Evolutionary conservation across 495 filamentous ascomycete genomes (phyloP).

Genomic region (Trichoderma parareesei): DNA sequence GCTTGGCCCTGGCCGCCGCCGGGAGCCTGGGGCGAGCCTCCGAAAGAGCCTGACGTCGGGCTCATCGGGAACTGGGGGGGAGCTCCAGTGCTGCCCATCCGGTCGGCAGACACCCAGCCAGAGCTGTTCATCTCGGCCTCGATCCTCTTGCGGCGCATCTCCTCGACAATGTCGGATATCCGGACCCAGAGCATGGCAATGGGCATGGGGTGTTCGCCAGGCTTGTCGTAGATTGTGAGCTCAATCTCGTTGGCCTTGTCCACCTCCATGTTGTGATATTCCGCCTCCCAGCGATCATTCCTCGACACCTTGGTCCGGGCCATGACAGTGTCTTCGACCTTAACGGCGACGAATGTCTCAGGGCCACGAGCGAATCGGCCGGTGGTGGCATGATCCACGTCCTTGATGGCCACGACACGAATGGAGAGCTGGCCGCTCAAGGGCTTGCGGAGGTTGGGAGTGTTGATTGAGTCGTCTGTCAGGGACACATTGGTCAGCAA

Average conservation of each 20-base stretch:
- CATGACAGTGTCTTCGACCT: slow-evolving; percentile 88
- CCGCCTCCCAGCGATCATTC: slow-evolving; percentile 83
- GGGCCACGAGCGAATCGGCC: slow-evolving; percentile 81
- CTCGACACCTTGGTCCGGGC: slow-evolving; percentile 81
- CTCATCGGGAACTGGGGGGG: slow-evolving; percentile 49
- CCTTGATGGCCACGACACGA: slow-evolving; percentile 77
- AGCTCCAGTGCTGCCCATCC: slow-evolving; percentile 58
- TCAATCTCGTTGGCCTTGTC: slow-evolving; percentile 99
- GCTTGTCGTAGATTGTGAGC: slow-evolving; percentile 93
- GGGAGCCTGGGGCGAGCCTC: slow-evolving; percentile 27
- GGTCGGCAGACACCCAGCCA: slow-evolving; percentile 95
- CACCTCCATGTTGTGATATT: slow-evolving; percentile 81
- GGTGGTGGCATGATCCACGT: slow-evolving; percentile 89
- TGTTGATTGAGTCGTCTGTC: slow-evolving; percentile 91
- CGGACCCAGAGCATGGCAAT: slow-evolving; percentile 95
- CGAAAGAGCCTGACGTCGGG: slow-evolving; percentile 36
- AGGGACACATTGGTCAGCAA: slow-evolving; percentile 13
- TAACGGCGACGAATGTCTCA: slow-evolving; percentile 90
- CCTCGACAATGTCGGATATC: slow-evolving; percentile 94
- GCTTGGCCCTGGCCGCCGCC: slow-evolving; percentile 16
- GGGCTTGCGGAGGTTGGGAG: slow-evolving; percentile 88
- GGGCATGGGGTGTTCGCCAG: slow-evolving; percentile 77
- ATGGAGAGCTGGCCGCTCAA: slow-evolving; percentile 83
- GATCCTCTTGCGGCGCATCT: slow-evolving; percentile 95
- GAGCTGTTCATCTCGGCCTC: slow-evolving; percentile 84